These are phyloP conservation scores for Oleoguttula mirabilis DNA, from an alignment of 495 filamentous ascomycete genomes.

Conservation along the genomic window DNA sequence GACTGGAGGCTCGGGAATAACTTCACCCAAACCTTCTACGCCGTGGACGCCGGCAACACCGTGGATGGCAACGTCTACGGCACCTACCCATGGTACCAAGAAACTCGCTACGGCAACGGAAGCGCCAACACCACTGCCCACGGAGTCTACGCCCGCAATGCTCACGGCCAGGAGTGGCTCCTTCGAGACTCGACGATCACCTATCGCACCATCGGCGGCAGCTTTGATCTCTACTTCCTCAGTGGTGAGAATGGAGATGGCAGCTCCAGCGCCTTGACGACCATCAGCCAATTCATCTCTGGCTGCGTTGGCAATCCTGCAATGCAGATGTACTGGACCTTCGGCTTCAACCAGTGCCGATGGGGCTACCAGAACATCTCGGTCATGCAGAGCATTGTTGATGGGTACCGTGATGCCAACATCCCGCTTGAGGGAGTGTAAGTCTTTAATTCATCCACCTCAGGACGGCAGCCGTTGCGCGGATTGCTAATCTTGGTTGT, in stretches of 20 bases:
- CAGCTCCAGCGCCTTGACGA: conserved; percentile 7
- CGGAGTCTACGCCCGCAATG: conserved; percentile 21
- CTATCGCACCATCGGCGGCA: conserved; percentile 22
- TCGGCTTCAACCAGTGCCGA: conserved; percentile 16
- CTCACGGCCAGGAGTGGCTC: conserved; percentile 23
- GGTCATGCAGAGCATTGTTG: conserved; percentile 9
- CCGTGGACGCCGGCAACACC: conserved; percentile 11
- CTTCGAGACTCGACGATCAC: conserved; percentile 13
- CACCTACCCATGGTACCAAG: conserved; percentile 15
- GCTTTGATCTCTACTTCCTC: conserved; percentile 22
- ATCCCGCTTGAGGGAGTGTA: conserved; percentile 7
- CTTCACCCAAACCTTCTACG: conserved; percentile 14
- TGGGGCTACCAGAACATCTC: conserved; percentile 16
- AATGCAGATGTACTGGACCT: conserved; percentile 18
- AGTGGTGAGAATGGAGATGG: conserved; percentile 8
- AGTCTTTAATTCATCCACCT: no score
- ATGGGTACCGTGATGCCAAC: conserved; percentile 8
- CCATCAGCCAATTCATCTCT: conserved; percentile 10
- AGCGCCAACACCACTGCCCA: conserved; percentile 10
- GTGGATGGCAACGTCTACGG: conserved; percentile 18
- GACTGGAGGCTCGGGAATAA: conserved; percentile 18
- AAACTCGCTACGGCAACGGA: conserved; percentile 14
- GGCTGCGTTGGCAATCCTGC: conserved; percentile 11
- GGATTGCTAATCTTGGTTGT: neutral
- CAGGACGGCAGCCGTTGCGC: neutral